Conservation (phyloP, 164 flowering plant genomes). For the Cinnamomum chago region DNA sequence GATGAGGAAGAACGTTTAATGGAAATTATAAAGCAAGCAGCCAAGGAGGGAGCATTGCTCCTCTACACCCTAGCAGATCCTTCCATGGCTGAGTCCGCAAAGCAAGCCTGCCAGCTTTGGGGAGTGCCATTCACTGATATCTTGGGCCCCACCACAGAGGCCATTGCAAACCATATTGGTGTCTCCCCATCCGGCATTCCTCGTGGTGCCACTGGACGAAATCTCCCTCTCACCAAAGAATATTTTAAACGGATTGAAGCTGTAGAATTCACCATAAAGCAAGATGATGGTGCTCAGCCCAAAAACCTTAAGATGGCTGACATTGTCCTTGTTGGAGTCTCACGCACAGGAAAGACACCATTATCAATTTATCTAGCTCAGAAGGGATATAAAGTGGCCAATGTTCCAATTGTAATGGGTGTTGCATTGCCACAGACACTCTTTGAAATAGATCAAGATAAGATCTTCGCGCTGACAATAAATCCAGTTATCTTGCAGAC, state of each 20-base stretch:
- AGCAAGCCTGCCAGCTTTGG: constrained; percentile 69
- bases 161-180: constrained; percentile 74
- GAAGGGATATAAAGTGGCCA: constrained; percentile 89
- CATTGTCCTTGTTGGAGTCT: constrained; percentile 80
- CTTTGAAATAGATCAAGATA: constrained; percentile 60
- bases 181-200: constrained; percentile 90
- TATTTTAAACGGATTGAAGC: constrained; percentile 84
- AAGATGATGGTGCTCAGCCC: constrained; percentile 91
- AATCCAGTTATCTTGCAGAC: constrained; percentile 66
- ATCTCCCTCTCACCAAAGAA: constrained; percentile 49
- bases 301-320: constrained; percentile 66
- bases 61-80: constrained; percentile 87
- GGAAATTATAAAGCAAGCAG: constrained; percentile 86
- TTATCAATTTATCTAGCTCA: constrained; percentile 78
- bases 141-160: constrained; percentile 75
- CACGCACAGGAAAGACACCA: constrained; percentile 92
- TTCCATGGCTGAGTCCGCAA: constrained; percentile 72
- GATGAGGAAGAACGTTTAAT: constrained; percentile 60
- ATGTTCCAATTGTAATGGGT: constrained; percentile 81
- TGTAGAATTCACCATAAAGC: constrained; percentile 87
- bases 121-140: constrained; percentile 68
- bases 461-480: constrained; percentile 76
- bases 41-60: constrained; percentile 76
- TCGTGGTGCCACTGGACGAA: constrained; percentile 73
- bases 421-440: constrained; percentile 56